Evolutionary conservation across 2,329 filamentous ascomycete species (phyloP), one percentile per base, ranked within the genome.

Genomic region (Cladosporium sp.): DNA sequence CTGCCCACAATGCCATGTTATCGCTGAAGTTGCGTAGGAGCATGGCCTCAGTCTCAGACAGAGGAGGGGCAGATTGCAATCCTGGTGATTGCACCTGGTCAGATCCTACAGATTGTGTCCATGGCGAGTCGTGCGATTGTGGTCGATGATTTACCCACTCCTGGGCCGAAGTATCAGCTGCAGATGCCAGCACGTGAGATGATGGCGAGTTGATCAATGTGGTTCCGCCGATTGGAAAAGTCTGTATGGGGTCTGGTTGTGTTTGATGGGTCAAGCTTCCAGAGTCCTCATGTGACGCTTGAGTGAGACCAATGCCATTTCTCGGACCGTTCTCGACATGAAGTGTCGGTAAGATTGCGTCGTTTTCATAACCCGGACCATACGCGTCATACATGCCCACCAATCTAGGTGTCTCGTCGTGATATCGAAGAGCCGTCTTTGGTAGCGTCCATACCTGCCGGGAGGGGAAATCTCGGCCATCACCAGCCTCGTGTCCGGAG

Each of bases 1-100:
- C 57, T 3, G 55, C 49, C 57, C 57, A 59, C 1, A 56, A 32
- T 2, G 57, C 57, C 55, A 57, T 57, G 28, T 57, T 52, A 8
- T 57, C 57, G 4, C 40, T 46, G 45, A 49, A 59, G 16, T 59
- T 57, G 1, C 55, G 51, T 3, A 59, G 18, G 6, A 59, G 43
- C 9, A 56, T 19, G 9, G 57, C 57, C 41, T 59, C 57, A 8
- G 19, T 41, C 37, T 53, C 38, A 16, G 43, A 33, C 28, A 55
- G 16, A 16, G 14, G 13, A 4, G 34, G 34, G n/a, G 34, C 34
- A 35, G 34, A 28, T 28, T 28, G 22, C 22, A 28, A 28, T 28
- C 22, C 22, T 7, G 22, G 22, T 28, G 22, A 28, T 28, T 28
- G 22, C 10, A 32, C 22, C 6, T 49, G 35, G 22, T 49, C 35